Conservation (phyloP, 2,329 filamentous ascomycete species). For the Parafenestella ontariensis region DNA sequence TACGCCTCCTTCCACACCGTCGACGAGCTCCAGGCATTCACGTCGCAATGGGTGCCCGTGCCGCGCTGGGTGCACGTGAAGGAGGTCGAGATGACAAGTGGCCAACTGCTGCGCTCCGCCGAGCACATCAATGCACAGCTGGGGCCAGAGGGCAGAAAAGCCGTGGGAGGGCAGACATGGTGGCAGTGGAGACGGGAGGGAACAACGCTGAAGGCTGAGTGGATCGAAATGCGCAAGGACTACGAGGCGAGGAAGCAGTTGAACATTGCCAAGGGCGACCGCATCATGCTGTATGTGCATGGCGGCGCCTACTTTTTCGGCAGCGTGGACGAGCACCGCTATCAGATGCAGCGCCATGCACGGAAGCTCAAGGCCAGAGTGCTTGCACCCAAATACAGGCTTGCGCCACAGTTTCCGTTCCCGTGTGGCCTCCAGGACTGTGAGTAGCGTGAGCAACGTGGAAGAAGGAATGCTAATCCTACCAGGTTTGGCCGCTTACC, state of each 20-base stretch:
- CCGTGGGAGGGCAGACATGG: slow-evolving; percentile 83
- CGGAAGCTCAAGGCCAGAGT: slow-evolving; percentile 90
- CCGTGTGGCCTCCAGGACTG: slow-evolving; percentile 92
- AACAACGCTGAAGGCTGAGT: slow-evolving; percentile 77
- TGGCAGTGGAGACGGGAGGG: slow-evolving; percentile 73
- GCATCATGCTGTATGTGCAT: slow-evolving; percentile 92
- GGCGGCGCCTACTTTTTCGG: slow-evolving; percentile 96
- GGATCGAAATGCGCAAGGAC: slow-evolving; percentile 94
- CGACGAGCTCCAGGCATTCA: slow-evolving; percentile 92
- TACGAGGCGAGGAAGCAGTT: slow-evolving; percentile 73
- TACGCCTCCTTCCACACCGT: slow-evolving; percentile 89
- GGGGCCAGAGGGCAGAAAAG: slow-evolving; percentile 75
- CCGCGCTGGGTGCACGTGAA: slow-evolving; percentile 88
- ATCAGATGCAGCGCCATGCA: slow-evolving; percentile 95
- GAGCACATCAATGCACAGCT: slow-evolving; percentile 73
- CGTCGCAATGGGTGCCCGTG: slow-evolving; percentile 86
- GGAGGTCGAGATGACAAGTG: slow-evolving; percentile 68
- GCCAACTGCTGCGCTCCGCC: slow-evolving; percentile 70
- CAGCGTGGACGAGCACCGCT: slow-evolving; percentile 94
- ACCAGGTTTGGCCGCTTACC: slow-evolving; percentile 73
- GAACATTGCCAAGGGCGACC: slow-evolving; percentile 63
- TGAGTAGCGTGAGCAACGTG: slow-evolving; percentile 6
- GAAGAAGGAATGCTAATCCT: slow-evolving; percentile 6
- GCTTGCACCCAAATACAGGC: slow-evolving; percentile 82
- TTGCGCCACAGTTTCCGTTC: slow-evolving; percentile 94